These are phyloP conservation scores for Diaporthe amygdali DNA, from an alignment of 2,329 filamentous ascomycete species.

Conservation along the genomic window DNA sequence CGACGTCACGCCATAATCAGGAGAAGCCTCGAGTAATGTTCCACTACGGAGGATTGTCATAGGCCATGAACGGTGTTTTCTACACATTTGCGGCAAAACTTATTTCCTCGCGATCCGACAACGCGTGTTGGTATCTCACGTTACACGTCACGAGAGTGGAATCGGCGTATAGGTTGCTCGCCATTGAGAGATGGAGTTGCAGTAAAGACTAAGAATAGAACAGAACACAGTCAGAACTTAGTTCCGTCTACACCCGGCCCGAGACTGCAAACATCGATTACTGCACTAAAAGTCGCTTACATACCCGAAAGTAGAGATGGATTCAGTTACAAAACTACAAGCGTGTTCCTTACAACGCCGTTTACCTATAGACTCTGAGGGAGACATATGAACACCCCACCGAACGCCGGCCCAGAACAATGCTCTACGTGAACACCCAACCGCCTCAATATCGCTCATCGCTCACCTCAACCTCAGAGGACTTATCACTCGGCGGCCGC, in stretches of 20 bases:
- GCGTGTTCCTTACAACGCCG: no score
- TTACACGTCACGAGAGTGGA: background rate
- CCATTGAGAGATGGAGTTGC: background rate
- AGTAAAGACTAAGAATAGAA: no score
- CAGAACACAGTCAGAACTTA: no score
- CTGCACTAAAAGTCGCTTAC: background rate
- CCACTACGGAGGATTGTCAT: background rate
- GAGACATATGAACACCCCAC: background rate
- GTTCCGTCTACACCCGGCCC: no score
- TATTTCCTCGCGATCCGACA: background rate
- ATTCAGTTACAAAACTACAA: no score
- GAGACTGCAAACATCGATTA: no score
- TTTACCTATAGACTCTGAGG: no score
- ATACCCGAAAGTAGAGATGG: no score
- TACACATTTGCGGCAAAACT: background rate
- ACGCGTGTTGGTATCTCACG: background rate
- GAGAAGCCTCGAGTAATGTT: slow-evolving; percentile 2
- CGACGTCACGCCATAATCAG: background rate
- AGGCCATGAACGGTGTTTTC: background rate
- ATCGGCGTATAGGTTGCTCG: background rate
- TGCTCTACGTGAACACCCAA: background rate
- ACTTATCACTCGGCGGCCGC: background rate
- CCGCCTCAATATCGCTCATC: background rate
- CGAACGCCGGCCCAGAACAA: background rate
- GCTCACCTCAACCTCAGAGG: background rate